phyloP scores from a whole-genome alignment of 2,329 filamentous ascomycete species.

The Xylaria sp. region DNA sequence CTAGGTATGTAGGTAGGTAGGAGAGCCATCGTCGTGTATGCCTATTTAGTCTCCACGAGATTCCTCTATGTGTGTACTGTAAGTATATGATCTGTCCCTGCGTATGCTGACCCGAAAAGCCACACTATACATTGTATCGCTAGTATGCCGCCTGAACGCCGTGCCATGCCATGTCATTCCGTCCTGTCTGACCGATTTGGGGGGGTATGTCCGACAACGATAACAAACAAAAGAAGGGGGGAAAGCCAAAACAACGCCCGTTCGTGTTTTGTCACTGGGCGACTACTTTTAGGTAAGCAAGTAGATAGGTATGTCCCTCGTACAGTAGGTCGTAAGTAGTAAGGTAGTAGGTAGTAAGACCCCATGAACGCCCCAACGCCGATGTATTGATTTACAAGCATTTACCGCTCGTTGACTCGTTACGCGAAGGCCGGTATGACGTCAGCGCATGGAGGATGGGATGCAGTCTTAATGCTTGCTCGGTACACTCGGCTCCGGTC shows the following conservation, averaged over 20 bases:
- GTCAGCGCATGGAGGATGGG: constrained; percentile 25
- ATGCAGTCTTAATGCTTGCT: constrained; percentile 18
- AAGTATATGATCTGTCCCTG: constrained; percentile 31
- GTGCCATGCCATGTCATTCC: constrained; percentile 25
- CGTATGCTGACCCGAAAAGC: constrained; percentile 27
- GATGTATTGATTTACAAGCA: constrained; percentile 29
- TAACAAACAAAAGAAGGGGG: constrained; percentile 13
- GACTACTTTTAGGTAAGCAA: background rate
- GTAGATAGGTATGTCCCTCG: constrained; percentile 5
- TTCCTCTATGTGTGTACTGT: constrained; percentile 1
- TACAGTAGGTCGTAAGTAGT: background rate
- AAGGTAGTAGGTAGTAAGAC: background rate
- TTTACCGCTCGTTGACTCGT: constrained; percentile 13
- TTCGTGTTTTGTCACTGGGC: constrained; percentile 15
- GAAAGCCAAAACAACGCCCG: constrained; percentile 21
- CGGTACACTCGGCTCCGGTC: constrained; percentile 7
- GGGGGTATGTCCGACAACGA: constrained; percentile 36
- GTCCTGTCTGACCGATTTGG: constrained; percentile 23
- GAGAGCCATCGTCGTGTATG: no score
- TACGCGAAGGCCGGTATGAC: constrained; percentile 23
- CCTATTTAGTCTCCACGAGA: constrained; percentile 18
- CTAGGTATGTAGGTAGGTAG: background rate
- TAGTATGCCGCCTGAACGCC: constrained; percentile 39
- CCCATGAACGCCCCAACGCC: constrained; percentile 33
- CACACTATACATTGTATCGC: constrained; percentile 27